Conservation (phyloP, 805 yeast species). For the Debaryomyces castellii region DNA sequence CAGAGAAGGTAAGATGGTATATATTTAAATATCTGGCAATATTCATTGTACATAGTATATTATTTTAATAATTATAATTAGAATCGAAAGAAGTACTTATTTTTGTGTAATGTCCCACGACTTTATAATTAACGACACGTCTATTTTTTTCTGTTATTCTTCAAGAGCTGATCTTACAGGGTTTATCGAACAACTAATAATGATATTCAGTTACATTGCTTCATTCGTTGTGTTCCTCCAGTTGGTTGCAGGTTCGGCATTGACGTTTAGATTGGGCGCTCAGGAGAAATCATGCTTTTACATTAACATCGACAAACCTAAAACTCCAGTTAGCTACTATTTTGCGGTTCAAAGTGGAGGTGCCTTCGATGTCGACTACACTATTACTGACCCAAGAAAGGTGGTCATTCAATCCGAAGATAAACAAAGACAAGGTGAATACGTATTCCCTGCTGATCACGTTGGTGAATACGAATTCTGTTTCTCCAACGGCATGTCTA, state of each 20-base stretch:
- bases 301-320: slow-evolving; percentile 59
- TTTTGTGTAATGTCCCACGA: not conserved
- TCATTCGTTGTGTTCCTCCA: slow-evolving; percentile 23
- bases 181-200: not conserved
- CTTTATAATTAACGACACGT: slow-evolving; percentile 4
- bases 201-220: slow-evolving; percentile 12
- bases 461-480: slow-evolving; percentile 87
- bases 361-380: slow-evolving; percentile 75
- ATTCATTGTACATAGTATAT: slow-evolving; percentile 5
- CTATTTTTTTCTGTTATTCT: slow-evolving; percentile 3
- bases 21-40: slow-evolving; percentile 14
- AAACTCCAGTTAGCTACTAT: slow-evolving; percentile 66
- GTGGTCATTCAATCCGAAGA: slow-evolving; percentile 51
- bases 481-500: slow-evolving; percentile 77
- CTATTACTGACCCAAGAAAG: slow-evolving; percentile 57
- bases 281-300: slow-evolving; percentile 73
- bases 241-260: slow-evolving; percentile 50
- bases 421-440: slow-evolving; percentile 78
- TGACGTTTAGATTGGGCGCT: slow-evolving; percentile 75
- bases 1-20: slow-evolving; percentile 60
- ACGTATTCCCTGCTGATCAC: slow-evolving; percentile 61
- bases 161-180: not conserved
- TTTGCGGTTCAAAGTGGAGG: slow-evolving; percentile 86
- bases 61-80: not conserved
- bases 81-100: not conserved